phyloP scores from a whole-genome alignment of 2,329 filamentous ascomycete species.

The Aureobasidium sp. region DNA sequence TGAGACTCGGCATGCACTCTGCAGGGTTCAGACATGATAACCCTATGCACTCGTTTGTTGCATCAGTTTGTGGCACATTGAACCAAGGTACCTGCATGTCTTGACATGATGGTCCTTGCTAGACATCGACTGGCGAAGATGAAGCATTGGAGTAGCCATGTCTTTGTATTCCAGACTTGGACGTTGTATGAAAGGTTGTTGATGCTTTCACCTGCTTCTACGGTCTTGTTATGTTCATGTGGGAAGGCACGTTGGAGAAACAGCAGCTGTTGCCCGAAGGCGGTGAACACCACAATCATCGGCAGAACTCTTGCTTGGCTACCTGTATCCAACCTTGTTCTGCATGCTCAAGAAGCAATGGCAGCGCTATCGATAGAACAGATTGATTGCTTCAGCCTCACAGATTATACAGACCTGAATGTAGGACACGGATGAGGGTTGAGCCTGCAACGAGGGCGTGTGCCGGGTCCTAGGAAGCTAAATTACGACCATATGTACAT shows the following conservation, averaged over 20 bases:
- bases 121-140: not conserved
- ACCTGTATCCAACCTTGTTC: too few species aligned
- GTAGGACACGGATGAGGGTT: too few species aligned
- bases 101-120: not conserved
- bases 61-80: not conserved
- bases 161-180: not conserved
- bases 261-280: not conserved
- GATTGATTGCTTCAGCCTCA: too few species aligned
- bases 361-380: too few species aligned
- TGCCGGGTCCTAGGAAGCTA: too few species aligned
- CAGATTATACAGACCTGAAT: too few species aligned
- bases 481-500: too few species aligned
- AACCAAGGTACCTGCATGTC: not conserved
- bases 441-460: too few species aligned
- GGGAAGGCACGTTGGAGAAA: not conserved
- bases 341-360: too few species aligned
- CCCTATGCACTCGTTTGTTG: not conserved
- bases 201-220: not conserved
- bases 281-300: not conserved
- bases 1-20: not conserved
- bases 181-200: not conserved
- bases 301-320: not conserved
- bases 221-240: too few species aligned
- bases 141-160: not conserved
- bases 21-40: not conserved